Base-by-base conservation (phyloP, 805 yeast species). In the Ogataea zsoltii region DNA sequence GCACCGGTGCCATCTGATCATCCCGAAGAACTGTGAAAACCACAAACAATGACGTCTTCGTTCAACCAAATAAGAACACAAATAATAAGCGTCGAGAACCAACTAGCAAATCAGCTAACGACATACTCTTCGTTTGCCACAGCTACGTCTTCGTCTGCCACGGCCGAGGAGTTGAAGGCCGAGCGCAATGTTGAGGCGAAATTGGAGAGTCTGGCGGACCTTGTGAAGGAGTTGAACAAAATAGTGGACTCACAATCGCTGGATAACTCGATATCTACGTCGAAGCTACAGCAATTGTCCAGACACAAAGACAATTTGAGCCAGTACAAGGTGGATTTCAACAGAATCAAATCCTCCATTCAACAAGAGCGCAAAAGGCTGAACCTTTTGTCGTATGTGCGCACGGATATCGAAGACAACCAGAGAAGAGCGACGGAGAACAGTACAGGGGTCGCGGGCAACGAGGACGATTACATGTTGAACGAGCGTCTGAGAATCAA, bases 401-500 rank as follows among this genome's bases (percentile, higher is more conserved):
- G 91, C 54, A 74, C 80, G 14, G 97, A 92, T 61, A 85, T 92
- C 37, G 83, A 85, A 44, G 79, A 80, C 25, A 88, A 82, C 60
- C 76, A 82, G 38, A 48, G 58, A 37, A 68, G 76, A 37, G 63
- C 75, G 6, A 58, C 61, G 13, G 59, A 68, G 40, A 50, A 54
- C 26, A 33, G 46, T n/a, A 45, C 55, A 23, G 48, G 46, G 23
- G 53, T 41, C 11, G 46, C 48, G 1, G 56, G 51, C 4, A 47
- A 44, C 36, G 61, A 53, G 21, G 64, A 59, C 15, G 58, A 53
- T 10, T 92, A 92, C 63, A 82, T 88, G 62, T 74, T 85, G 45
- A 82, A 85, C 47, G 99, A 92, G 66, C 67, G 88, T 7, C 71
- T 77, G 31, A 72, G 96, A 40, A 85, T 85, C 15, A 88, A 87